A percentile compares a stretch with the other conserved stretches of the same genome.
Conservation (phyloP, 768 basidiomycete genomes). For the Boletus bicolor region DNA sequence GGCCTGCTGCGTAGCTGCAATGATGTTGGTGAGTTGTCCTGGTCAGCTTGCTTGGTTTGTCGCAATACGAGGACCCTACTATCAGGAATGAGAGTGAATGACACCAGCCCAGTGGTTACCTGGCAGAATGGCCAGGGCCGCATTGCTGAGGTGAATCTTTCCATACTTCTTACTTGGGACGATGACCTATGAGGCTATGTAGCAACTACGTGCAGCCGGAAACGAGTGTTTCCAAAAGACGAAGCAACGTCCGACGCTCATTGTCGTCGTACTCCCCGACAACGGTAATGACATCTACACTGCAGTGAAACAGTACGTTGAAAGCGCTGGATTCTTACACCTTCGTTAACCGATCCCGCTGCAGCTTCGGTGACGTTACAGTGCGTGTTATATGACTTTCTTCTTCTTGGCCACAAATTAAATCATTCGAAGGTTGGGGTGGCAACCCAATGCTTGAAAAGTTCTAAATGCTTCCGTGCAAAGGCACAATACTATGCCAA, state of each 20-base stretch:
- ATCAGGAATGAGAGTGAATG: conserved; percentile 56
- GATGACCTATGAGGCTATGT: neutral
- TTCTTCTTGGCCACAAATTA: neutral
- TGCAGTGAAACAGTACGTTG: conserved; percentile 71
- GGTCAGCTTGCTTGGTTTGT: neutral
- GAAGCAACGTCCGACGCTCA: conserved; percentile 47
- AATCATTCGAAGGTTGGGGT: conserved; percentile 53
- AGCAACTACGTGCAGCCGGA: conserved; percentile 55
- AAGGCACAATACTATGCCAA: conserved; percentile 81
- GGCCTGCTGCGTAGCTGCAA: conserved; percentile 48
- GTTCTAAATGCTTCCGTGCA: conserved; percentile 59
- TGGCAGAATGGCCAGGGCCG: conserved; percentile 59
- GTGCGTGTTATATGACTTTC: conserved; percentile 30
- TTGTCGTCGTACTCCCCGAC: conserved; percentile 71
- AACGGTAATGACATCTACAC: conserved; percentile 74
- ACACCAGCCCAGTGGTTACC: conserved; percentile 41
- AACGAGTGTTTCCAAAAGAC: conserved; percentile 40
- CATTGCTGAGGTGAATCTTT: conserved; percentile 41
- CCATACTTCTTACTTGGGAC: neutral
- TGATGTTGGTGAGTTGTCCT: conserved; percentile 54
- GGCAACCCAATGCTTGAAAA: conserved; percentile 76
- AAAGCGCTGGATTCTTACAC: neutral
- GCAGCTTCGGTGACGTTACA: conserved; percentile 68
- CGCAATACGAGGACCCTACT: neutral
- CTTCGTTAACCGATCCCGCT: conserved; percentile 5